These are phyloP conservation scores for Smallanthus sonchifolius DNA, from an alignment of 129 eudicot species.

Conservation along the genomic window DNA sequence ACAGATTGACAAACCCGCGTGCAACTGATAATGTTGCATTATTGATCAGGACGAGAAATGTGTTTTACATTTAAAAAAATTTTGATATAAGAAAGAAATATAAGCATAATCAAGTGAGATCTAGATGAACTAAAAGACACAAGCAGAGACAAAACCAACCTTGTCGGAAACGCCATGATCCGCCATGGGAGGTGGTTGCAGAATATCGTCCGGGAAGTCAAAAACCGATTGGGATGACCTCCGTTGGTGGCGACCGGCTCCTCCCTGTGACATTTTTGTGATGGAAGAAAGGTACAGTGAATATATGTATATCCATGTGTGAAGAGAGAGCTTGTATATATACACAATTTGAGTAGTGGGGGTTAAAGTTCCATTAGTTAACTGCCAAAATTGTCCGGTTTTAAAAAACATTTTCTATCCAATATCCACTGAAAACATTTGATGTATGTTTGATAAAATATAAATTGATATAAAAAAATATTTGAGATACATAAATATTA, in stretches of 20 bases:
- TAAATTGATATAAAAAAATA: background rate
- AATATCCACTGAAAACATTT: background rate
- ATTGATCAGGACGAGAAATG: too few species aligned
- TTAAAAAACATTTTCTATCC: conserved; percentile 2
- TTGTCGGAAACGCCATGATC: conserved; percentile 25
- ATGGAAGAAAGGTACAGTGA: conserved; percentile 18
- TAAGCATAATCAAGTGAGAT: background rate
- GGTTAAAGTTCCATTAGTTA: conserved; percentile 9
- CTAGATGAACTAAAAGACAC: background rate
- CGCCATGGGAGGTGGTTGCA: conserved; percentile 41
- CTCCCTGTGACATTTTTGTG: conserved; percentile 50
- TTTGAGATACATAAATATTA: too few species aligned
- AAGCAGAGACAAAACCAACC: conserved; percentile 4
- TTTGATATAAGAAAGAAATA: background rate
- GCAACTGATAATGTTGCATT: too few species aligned
- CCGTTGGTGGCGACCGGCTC: conserved; percentile 62
- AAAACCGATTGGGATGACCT: conserved; percentile 71
- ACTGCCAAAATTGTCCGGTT: conserved; percentile 9
- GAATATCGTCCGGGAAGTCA: conserved; percentile 49
- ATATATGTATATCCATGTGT: conserved; percentile 18
- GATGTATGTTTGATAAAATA: background rate
- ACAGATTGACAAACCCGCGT: too few species aligned
- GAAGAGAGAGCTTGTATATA: conserved; percentile 12
- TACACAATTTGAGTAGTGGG: conserved; percentile 1
- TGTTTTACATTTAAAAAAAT: background rate